These are phyloP conservation scores for Ogataea philodendri DNA, from an alignment of 805 yeast genomes.

Conservation along the genomic window DNA sequence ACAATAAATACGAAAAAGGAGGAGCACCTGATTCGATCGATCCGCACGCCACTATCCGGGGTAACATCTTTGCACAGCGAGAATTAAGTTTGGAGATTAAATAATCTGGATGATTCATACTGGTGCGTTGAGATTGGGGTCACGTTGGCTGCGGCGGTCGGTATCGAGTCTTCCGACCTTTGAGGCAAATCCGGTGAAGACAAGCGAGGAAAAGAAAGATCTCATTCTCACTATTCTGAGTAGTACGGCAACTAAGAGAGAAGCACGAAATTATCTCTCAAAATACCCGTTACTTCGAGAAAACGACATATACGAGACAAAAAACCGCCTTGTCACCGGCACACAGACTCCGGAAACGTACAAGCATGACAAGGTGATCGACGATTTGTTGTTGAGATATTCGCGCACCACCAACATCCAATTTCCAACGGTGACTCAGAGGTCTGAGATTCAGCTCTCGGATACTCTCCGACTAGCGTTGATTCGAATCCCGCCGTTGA, in stretches of 20 bases:
- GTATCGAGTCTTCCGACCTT: slow-evolving; percentile 22
- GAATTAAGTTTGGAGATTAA: background rate
- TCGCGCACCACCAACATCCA: slow-evolving; percentile 14
- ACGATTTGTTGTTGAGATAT: slow-evolving; percentile 24
- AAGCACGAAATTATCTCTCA: slow-evolving; percentile 75
- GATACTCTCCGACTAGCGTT: slow-evolving; percentile 53
- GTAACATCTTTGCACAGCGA: slow-evolving; percentile 6
- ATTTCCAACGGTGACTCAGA: slow-evolving; percentile 8
- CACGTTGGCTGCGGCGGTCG: no score
- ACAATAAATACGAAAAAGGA: no score
- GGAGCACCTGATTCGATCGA: no score
- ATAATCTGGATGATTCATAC: background rate
- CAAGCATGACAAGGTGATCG: slow-evolving; percentile 37
- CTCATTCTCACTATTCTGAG: slow-evolving; percentile 80
- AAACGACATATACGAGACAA: slow-evolving; percentile 32
- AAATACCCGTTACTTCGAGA: slow-evolving; percentile 56
- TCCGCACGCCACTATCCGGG: slow-evolving; percentile 14
- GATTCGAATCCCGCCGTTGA: slow-evolving; percentile 46
- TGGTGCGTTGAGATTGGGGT: background rate
- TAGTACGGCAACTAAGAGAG: slow-evolving; percentile 92
- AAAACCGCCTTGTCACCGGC: slow-evolving; percentile 14
- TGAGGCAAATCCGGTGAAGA: no score
- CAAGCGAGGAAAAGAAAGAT: slow-evolving; percentile 56
- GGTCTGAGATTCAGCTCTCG: slow-evolving; percentile 31
- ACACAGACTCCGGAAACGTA: slow-evolving; percentile 8